Evolutionary conservation across 768 basidiomycete species (phyloP).

Genomic region (Leccinum fibrillosum): DNA sequence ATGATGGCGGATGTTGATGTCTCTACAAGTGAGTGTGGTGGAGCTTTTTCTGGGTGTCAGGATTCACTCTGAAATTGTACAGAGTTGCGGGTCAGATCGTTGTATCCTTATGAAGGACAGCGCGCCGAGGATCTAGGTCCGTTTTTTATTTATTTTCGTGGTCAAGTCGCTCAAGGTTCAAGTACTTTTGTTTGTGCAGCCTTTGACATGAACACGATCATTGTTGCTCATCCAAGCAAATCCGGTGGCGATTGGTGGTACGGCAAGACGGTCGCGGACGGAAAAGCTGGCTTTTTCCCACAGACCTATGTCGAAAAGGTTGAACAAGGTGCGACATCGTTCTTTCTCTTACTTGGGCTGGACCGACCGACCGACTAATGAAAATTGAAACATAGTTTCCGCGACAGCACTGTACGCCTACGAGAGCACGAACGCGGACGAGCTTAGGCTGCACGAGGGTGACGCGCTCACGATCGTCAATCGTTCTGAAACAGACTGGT

Average conservation of each 20-base stretch:
- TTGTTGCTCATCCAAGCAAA: conserved; percentile 84
- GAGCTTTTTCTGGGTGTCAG: background rate
- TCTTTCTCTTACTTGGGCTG: background rate
- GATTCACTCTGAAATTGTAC: background rate
- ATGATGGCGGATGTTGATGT: conserved; percentile 73
- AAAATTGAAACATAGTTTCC: conserved; percentile 40
- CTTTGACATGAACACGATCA: conserved; percentile 76
- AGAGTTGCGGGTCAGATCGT: conserved; percentile 75
- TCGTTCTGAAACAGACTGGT: conserved; percentile 84
- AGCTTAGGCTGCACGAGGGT: conserved; percentile 83
- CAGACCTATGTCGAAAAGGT: conserved; percentile 80
- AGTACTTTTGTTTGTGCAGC: conserved; percentile 37
- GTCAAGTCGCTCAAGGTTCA: conserved; percentile 2
- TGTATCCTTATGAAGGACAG: conserved; percentile 85
- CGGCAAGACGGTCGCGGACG: conserved; percentile 62
- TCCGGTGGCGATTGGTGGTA: conserved; percentile 92
- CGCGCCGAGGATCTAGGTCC: conserved; percentile 84
- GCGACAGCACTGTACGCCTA: conserved; percentile 85
- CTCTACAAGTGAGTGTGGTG: conserved; percentile 45
- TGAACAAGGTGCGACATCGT: conserved; percentile 46
- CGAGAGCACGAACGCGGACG: conserved; percentile 64
- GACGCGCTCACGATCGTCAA: conserved; percentile 80
- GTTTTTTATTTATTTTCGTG: conserved; percentile 26
- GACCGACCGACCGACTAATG: background rate
- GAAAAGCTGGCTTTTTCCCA: conserved; percentile 85